These are phyloP conservation scores for Rhizophagus sp. DNA, from an alignment of 192 early-diverging fungal genomes.

Conservation along the genomic window DNA sequence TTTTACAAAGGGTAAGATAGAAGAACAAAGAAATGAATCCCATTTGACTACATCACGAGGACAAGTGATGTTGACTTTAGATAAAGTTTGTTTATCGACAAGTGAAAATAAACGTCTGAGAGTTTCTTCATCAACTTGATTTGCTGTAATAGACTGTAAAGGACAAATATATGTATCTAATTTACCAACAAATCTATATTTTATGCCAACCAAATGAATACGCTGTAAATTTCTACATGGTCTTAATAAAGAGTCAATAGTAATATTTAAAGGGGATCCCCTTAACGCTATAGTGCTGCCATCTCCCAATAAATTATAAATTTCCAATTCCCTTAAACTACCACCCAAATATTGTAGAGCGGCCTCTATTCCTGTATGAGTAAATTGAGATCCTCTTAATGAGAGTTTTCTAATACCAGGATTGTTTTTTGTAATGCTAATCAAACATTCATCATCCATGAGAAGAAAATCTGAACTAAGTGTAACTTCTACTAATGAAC, in stretches of 20 bases:
- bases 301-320: neutral
- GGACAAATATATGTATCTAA: neutral
- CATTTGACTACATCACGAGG: neutral
- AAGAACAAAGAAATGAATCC: neutral
- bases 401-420: neutral
- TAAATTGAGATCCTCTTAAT: neutral
- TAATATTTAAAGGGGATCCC: neutral
- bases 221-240: neutral
- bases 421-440: neutral
- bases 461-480: slow-evolving; percentile 5
- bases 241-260: neutral
- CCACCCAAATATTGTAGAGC: neutral
- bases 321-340: neutral
- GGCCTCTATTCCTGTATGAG: neutral
- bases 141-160: neutral
- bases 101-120: neutral
- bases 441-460: neutral
- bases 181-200: neutral
- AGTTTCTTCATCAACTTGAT: neutral
- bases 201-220: neutral
- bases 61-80: neutral
- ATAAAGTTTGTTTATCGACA: neutral
- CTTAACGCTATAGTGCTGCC: neutral
- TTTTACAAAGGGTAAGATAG: neutral
- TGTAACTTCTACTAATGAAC: neutral